A percentile compares a stretch with the other conserved stretches of the same genome.
These are phyloP conservation scores for Tetraselmis striata DNA, from an alignment of 139 green algal species.

Conservation along the genomic window DNA sequence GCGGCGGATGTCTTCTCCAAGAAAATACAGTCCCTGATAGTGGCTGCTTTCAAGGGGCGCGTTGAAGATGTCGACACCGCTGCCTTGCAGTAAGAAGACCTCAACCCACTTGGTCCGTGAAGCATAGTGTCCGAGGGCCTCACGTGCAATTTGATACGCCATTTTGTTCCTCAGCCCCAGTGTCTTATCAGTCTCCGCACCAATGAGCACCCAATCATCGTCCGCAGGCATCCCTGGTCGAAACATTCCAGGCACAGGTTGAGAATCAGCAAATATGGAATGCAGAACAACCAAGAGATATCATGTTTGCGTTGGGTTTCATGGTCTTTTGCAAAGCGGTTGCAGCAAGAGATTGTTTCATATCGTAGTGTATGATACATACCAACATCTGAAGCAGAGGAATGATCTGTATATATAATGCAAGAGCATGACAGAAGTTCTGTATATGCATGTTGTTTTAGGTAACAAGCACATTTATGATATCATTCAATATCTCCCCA, in stretches of 20 bases:
- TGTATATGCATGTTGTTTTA: too few species aligned
- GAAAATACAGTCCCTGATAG: conserved; percentile 11
- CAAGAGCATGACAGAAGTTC: too few species aligned
- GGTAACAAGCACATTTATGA: too few species aligned
- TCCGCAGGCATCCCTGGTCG: neutral
- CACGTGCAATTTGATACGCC: conserved; percentile 8
- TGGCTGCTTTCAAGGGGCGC: neutral
- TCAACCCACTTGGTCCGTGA: conserved; percentile 9
- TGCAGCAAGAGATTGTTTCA: neutral
- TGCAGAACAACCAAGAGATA: neutral
- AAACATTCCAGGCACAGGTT: neutral
- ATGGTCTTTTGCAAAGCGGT: neutral
- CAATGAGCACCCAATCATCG: conserved; percentile 15
- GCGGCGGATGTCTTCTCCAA: conserved; percentile 2
- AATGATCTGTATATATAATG: too few species aligned
- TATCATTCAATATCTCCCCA: too few species aligned
- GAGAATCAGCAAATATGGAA: neutral
- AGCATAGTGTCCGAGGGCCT: conserved; percentile 4
- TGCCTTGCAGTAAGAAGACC: conserved; percentile 8
- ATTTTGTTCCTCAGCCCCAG: conserved; percentile 10
- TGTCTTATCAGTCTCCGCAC: conserved; percentile 10
- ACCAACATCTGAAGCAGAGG: too few species aligned
- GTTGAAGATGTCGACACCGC: neutral
- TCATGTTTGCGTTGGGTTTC: neutral
- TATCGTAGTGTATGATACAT: too few species aligned